Conservation (phyloP, 1,284 basidiomycete species). For the Fistulinella cinereoalba region DNA sequence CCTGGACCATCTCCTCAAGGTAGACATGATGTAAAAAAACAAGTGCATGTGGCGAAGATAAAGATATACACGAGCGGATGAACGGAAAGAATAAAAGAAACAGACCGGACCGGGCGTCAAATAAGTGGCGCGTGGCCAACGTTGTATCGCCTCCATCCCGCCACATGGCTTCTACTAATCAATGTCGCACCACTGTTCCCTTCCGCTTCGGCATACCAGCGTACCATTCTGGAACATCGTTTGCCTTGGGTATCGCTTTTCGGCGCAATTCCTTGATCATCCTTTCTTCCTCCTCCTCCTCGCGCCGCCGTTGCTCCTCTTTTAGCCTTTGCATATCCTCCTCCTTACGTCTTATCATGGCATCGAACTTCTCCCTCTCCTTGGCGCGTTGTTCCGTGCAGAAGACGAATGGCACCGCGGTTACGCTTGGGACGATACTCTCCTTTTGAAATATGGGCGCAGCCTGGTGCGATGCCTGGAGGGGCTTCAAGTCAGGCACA, state of each 20-base stretch:
- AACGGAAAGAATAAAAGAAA: constrained; percentile 2
- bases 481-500: constrained; percentile 53
- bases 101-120: constrained; percentile 3
- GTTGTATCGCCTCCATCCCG: constrained; percentile 12
- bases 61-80: constrained; percentile 6
- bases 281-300: constrained; percentile 53
- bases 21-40: constrained; percentile 22
- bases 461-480: constrained; percentile 51
- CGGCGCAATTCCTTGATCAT: constrained; percentile 57
- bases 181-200: constrained; percentile 22
- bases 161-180: constrained; percentile 8
- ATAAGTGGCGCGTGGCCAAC: constrained; percentile 5
- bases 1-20: not conserved
- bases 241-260: constrained; percentile 62
- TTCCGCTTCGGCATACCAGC: constrained; percentile 37
- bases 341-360: constrained; percentile 52
- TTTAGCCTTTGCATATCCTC: constrained; percentile 43
- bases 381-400: constrained; percentile 53
- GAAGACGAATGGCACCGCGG: constrained; percentile 44
- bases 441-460: constrained; percentile 42
- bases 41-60: constrained; percentile 11
- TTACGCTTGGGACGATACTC: constrained; percentile 45
- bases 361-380: constrained; percentile 64
- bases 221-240: constrained; percentile 75
- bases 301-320: constrained; percentile 42